Percentiles rank a stretch among this genome's conserved stretches.
These are phyloP conservation scores for Podospora conica DNA, from an alignment of 495 filamentous ascomycete species.

Conservation along the genomic window DNA sequence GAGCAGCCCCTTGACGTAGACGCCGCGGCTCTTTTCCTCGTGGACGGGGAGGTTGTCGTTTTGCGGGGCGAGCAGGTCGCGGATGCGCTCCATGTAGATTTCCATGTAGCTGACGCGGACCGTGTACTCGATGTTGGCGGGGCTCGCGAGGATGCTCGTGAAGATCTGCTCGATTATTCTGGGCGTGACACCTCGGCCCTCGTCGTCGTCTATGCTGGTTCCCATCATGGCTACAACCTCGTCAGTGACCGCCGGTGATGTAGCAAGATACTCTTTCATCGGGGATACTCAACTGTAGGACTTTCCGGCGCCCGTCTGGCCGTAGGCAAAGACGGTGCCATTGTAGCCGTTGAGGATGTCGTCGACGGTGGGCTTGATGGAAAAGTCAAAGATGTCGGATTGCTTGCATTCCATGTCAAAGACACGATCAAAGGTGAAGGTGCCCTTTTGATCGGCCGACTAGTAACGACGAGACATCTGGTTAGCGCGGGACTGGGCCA, in stretches of 20 bases:
- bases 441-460: slow-evolving; percentile 75
- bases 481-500: slow-evolving; percentile 1
- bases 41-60: slow-evolving; percentile 97
- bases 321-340: slow-evolving; percentile 97
- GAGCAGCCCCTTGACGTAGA: slow-evolving; percentile 92
- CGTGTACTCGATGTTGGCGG: slow-evolving; percentile 94
- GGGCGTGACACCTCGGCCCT: slow-evolving; percentile 87
- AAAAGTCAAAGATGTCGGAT: slow-evolving; percentile 91
- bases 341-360: slow-evolving; percentile 99
- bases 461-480: slow-evolving; percentile 29
- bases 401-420: slow-evolving; percentile 90
- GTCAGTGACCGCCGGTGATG: too few relatives aligned
- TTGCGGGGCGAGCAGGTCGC: slow-evolving; percentile 82
- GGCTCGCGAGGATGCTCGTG: slow-evolving; percentile 81
- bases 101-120: slow-evolving; percentile 99
- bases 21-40: slow-evolving; percentile 92
- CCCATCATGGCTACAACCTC: slow-evolving; percentile 99
- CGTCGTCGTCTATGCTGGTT: slow-evolving; percentile 86
- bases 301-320: slow-evolving; percentile 97
- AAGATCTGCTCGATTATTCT: slow-evolving; percentile 98
- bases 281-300: too few relatives aligned
- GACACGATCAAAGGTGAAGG: slow-evolving; percentile 95
- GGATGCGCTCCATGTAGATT: slow-evolving; percentile 98
- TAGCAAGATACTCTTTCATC: too few relatives aligned
- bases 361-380: slow-evolving; percentile 91